Evolutionary conservation across 305 asterid genomes (phyloP), one percentile per base, ranked within the genome.

Genomic region (Rubia balearica): DNA sequence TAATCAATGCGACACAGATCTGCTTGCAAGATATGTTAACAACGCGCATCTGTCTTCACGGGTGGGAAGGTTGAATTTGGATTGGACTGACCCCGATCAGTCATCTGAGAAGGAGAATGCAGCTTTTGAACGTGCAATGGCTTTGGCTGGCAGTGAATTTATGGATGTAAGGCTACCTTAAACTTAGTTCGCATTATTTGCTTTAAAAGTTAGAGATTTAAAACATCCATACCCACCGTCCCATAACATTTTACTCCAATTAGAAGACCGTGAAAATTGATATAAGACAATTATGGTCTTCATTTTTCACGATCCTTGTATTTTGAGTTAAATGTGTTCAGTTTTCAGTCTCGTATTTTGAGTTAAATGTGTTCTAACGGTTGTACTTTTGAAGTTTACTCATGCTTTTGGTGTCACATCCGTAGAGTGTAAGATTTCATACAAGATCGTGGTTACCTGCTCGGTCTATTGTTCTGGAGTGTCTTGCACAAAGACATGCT

Each of bases 391-490:
- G 30, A 71, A 59, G 11, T 14, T 40, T 38, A 38, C 38, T 61
- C 16, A 8, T 71, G n/a, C 42, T 30, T 46, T 38, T 64, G 59
- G 8, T 16, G 78, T 38, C 64, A 40, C 64, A 40, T 69, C 13
- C 9, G 10, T 65, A 92, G 98, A 79, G 79, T 75, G 81, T 92
- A 27, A 78, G 82, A 64, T 77, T 56, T 72, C 92, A 80, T 67
- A 87, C 88, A 7, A 76, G 81, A 73, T 92, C 96, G 63, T 92
- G 96, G 96, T 78, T 92, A 64, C 98, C 96, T 71, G 98, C 98
- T 63, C 83, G 94, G 63, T 79, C 94, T 75, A 83, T 92, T 82
- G 90, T 92, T 81, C 78, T 84, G 79, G 76, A 79, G 67, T 86
- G 90, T 76, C 85, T 90, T 64, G 89, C 80, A 49, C 85, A 84